Base-by-base conservation (phyloP, 345 rosid genomes). In the Moricandia arvensis region DNA sequence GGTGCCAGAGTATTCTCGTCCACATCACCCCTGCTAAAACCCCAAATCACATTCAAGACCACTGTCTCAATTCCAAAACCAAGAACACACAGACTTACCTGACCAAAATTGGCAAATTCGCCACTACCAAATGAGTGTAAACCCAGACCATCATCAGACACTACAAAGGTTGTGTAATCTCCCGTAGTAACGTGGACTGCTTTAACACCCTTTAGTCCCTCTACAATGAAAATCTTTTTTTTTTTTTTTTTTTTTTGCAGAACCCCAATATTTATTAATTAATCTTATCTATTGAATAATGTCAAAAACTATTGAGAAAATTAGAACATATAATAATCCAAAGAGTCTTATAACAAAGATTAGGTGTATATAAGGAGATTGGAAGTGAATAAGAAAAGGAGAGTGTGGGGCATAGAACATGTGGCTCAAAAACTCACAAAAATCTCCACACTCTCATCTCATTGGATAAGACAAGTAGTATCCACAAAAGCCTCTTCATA, bases 121-220 rank as follows among this genome's bases (percentile, higher is more conserved):
- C 96, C 97, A 35, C 96, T 86, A 4, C 98, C 98, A 49, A 94
- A 94, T 8, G 98, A 94, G 82, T 94, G n/a, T n/a, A 91, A 6
- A 94, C 98, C n/a, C 65, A 86, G 90, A 21, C 97, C 98, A 11
- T 84, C 97, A n/a, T n/a, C n/a, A n/a, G n/a, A n/a, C n/a, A n/a
- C n/a, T n/a, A n/a, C n/a, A n/a, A n/a, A n/a, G n/a, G n/a, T n/a
- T n/a, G n/a, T n/a, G n/a, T n/a, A n/a, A n/a, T n/a, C n/a, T n/a
- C n/a, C n/a, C n/a, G n/a, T n/a, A n/a, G n/a, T n/a, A n/a, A n/a
- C n/a, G n/a, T n/a, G n/a, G n/a, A n/a, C n/a, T n/a, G n/a, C n/a
- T 83, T 91, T 94, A 76, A 94, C 84, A 24, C 82, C 49, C 38
- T 71, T 84, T 79, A 94, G 76, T 7, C 92, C 86, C n/a, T n/a